Evolutionary conservation across 257 asterid genomes (phyloP).

Genomic region (Sherardia arvensis): DNA sequence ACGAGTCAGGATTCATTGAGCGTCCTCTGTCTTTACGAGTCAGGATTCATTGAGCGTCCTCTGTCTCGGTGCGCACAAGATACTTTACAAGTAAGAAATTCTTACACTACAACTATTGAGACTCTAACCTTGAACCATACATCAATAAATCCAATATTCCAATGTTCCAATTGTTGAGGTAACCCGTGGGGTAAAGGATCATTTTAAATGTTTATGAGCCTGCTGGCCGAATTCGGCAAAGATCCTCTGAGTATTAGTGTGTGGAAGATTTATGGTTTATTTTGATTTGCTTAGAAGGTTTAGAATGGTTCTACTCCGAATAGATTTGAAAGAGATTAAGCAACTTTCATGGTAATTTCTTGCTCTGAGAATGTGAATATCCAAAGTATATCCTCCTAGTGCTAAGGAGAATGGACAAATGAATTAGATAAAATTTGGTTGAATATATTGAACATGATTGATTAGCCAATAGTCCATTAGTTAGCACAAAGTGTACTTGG

Average conservation of each 20-base stretch:
- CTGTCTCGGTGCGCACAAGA: too few species aligned
- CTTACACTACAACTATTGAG: too few species aligned
- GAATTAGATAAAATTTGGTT: not conserved
- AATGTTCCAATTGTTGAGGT: too few species aligned
- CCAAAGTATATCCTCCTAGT: constrained; percentile 18
- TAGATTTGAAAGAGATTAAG: not conserved
- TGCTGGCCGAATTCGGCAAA: constrained; percentile 2
- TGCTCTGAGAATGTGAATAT: constrained; percentile 9
- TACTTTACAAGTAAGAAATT: too few species aligned
- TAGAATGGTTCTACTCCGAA: not conserved
- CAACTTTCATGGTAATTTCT: not conserved
- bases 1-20: too few species aligned
- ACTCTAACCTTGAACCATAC: too few species aligned
- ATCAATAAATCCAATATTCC: too few species aligned
- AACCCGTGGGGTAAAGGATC: not conserved
- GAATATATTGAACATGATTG: not conserved
- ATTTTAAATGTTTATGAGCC: not conserved
- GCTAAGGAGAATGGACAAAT: not conserved
- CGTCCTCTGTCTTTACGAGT: too few species aligned
- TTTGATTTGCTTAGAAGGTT: not conserved
- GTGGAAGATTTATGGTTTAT: not conserved
- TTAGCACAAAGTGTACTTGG: not conserved
- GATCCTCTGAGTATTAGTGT: not conserved
- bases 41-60: too few species aligned
- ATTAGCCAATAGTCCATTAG: not conserved